These are phyloP conservation scores for Trichoderma guizhouense DNA, from an alignment of 2,329 filamentous ascomycete genomes.

Conservation along the genomic window DNA sequence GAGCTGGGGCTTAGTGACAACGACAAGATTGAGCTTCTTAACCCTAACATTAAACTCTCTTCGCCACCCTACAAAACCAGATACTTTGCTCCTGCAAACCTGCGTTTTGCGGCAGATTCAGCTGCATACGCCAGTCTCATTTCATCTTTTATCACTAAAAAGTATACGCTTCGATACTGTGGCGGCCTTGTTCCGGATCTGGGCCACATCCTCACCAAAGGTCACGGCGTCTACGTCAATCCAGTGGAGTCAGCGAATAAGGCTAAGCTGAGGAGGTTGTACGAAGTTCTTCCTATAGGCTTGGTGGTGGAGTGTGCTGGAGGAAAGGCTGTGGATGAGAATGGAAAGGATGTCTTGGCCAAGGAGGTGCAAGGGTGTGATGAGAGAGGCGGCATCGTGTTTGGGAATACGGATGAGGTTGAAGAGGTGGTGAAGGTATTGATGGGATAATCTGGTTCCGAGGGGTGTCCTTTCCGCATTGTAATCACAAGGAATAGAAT, in stretches of 20 bases:
- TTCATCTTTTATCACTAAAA: slow-evolving; percentile 45
- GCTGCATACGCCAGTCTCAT: slow-evolving; percentile 48
- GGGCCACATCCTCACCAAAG: slow-evolving; percentile 57
- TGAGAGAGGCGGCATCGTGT: slow-evolving; percentile 49
- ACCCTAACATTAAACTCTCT: slow-evolving; percentile 38
- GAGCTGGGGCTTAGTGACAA: slow-evolving; percentile 45
- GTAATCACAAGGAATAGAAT: background rate
- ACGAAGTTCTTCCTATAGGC: slow-evolving; percentile 59
- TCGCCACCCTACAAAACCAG: slow-evolving; percentile 43
- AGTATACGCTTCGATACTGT: slow-evolving; percentile 58
- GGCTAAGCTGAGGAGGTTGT: slow-evolving; percentile 57
- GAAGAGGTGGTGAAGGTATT: slow-evolving; percentile 32
- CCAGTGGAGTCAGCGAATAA: slow-evolving; percentile 50
- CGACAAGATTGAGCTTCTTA: slow-evolving; percentile 38
- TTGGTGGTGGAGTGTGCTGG: slow-evolving; percentile 59
- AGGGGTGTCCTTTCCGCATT: background rate
- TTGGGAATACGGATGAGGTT: slow-evolving; percentile 50
- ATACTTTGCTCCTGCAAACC: slow-evolving; percentile 62
- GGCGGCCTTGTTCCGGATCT: slow-evolving; percentile 61
- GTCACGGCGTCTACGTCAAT: slow-evolving; percentile 58
- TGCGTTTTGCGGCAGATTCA: slow-evolving; percentile 52
- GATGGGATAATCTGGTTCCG: background rate
- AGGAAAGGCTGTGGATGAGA: slow-evolving; percentile 49
- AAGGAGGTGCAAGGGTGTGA: slow-evolving; percentile 40
- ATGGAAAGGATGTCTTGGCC: slow-evolving; percentile 42